Base-by-base conservation (phyloP, 352 stramenopile species). In the Blastocystis sp. region DNA sequence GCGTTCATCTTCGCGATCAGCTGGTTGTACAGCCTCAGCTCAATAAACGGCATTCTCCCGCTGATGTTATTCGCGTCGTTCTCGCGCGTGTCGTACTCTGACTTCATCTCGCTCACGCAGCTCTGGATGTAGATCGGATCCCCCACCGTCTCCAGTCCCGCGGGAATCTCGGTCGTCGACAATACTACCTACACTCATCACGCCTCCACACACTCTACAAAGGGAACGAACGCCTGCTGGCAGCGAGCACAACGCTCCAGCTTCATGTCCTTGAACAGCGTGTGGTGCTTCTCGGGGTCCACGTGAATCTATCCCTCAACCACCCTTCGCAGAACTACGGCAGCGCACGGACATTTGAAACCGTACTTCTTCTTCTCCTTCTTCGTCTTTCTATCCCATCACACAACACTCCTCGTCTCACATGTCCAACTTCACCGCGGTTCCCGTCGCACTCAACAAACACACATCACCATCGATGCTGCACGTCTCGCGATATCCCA, bases 1-100 rank as follows among this genome's bases (percentile, higher is more conserved):
- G 98, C 95, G 89, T 96, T 96, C 13, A 96, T 90, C 90, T 96
- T 96, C 26, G 96, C 90, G 92, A 96, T 95, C 1, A 98, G 93
- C 93, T 98, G 96, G 21, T 97, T 95, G 92, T 98, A 97, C 3
- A 99, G 92, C 82, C 98, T 96, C 90, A 98, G 98, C 90, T 99
- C 96, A 31, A 99, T 91, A 88, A 98, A 99, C n/a, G 96, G 96
- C 1, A 99, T 93, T 10, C 95, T 95, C 90, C 98, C 95, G 3
- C 95, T 98, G 1, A 98, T 95, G 74, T 96, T 95, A 16, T 97
- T 97, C 10, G 96, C 96, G 91, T 98, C 98, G 29, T 95, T 94
- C 89, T 99, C 96, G 2, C 95, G 95, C 3, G 93, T 95, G 35
- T 95, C 94, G 91, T 96, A 62, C 31, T 91, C 88, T 13, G 90